Percentiles rank a stretch among this genome's conserved stretches.
Conservation (phyloP, 2,329 filamentous ascomycete genomes). For the Cercospora zeae-maydis region DNA sequence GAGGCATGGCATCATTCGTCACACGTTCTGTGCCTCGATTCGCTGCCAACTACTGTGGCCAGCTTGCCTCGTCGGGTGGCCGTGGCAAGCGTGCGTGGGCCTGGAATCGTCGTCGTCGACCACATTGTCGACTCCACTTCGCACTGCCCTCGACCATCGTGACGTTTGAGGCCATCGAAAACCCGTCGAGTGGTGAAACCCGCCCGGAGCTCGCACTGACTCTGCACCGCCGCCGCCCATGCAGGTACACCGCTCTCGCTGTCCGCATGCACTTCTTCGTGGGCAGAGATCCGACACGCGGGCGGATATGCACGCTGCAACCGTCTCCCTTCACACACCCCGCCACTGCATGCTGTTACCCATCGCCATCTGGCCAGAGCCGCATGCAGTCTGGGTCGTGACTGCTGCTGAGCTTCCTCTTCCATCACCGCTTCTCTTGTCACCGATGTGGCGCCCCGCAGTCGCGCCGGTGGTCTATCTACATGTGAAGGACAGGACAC, state of each 20-base stretch:
- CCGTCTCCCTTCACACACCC: neutral
- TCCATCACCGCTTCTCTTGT: slow-evolving; percentile 11
- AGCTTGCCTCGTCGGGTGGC: neutral
- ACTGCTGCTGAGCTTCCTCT: slow-evolving; percentile 1
- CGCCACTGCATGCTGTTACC: neutral
- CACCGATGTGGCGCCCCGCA: neutral
- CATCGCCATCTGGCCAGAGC: slow-evolving; percentile 10
- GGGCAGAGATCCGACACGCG: slow-evolving; percentile 1
- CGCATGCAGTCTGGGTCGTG: slow-evolving; percentile 10
- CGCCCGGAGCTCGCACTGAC: neutral
- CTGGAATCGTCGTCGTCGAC: neutral
- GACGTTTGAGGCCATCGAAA: neutral
- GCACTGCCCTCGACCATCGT: neutral
- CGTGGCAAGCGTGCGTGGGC: too few relatives aligned
- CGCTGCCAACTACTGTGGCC: neutral
- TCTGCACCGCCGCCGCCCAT: neutral
- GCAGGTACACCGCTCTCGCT: slow-evolving; percentile 8
- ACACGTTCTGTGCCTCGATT: neutral
- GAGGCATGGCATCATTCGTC: neutral
- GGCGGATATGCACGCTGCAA: slow-evolving; percentile 4
- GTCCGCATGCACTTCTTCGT: neutral
- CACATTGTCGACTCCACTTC: neutral
- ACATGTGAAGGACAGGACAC: neutral
- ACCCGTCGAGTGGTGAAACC: neutral
- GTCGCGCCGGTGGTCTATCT: neutral